phyloP scores from a whole-genome alignment of 352 stramenopile species.

The Phytophthora nicotianae region DNA sequence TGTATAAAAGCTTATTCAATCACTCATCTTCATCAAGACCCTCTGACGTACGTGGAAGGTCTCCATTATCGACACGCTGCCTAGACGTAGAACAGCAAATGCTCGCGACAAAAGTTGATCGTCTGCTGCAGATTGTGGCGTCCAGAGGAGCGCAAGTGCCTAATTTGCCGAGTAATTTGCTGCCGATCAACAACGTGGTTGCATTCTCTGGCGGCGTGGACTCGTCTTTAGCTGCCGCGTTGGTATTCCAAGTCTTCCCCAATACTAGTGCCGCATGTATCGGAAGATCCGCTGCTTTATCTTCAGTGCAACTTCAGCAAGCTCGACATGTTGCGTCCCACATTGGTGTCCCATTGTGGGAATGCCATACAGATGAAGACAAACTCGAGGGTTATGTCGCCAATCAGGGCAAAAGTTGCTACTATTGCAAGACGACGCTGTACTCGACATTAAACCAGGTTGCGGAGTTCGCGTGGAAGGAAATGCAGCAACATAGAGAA shows the following conservation, averaged over 20 bases:
- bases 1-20: slow-evolving; percentile 10
- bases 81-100: slow-evolving; percentile 10
- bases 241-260: slow-evolving; percentile 89
- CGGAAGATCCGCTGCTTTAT: slow-evolving; percentile 92
- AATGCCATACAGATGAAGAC: slow-evolving; percentile 88
- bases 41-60: slow-evolving; percentile 6
- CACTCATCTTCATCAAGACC: slow-evolving; percentile 6
- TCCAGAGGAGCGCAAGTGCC: slow-evolving; percentile 24
- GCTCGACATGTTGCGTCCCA: slow-evolving; percentile 82
- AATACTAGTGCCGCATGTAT: slow-evolving; percentile 88
- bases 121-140: slow-evolving; percentile 44
- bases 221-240: slow-evolving; percentile 92
- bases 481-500: slow-evolving; percentile 26
- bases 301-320: slow-evolving; percentile 85
- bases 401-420: slow-evolving; percentile 95
- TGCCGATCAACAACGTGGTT: slow-evolving; percentile 70
- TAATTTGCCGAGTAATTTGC: not conserved
- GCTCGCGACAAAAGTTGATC: slow-evolving; percentile 44
- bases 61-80: slow-evolving; percentile 1
- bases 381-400: slow-evolving; percentile 90
- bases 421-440: slow-evolving; percentile 98
- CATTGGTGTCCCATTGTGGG: slow-evolving; percentile 91
- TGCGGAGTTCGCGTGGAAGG: slow-evolving; percentile 55
- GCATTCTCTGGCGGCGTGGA: slow-evolving; percentile 97
- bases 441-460: slow-evolving; percentile 94